A percentile compares a stretch with the other conserved stretches of the same genome.
These are phyloP conservation scores for Sonneratia alba DNA, from an alignment of 345 rosid genomes.

Conservation along the genomic window DNA sequence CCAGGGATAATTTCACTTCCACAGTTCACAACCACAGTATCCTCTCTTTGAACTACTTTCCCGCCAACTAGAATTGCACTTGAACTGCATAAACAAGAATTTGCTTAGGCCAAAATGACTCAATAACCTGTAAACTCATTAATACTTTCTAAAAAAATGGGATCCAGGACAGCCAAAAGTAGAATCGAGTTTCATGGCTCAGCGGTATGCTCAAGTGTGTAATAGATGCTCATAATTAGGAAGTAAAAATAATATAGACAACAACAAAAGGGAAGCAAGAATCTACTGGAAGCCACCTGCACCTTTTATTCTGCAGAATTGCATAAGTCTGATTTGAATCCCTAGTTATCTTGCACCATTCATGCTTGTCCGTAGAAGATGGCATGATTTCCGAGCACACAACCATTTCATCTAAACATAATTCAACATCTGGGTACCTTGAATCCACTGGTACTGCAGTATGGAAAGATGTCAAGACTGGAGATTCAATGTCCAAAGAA, in stretches of 20 bases:
- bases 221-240: neutral
- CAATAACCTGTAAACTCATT: neutral
- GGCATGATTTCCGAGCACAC: conserved; percentile 44
- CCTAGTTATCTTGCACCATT: conserved; percentile 80
- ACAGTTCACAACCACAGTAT: conserved; percentile 33
- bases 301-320: conserved; percentile 63
- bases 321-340: conserved; percentile 47
- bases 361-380: conserved; percentile 39
- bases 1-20: conserved; percentile 68
- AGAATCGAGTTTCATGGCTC: neutral
- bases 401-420: conserved; percentile 43
- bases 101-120: neutral
- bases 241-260: neutral
- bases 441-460: conserved; percentile 63
- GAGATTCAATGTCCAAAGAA: no score
- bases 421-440: conserved; percentile 52
- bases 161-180: neutral
- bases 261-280: neutral
- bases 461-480: conserved; percentile 1
- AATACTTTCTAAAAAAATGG: neutral
- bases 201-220: neutral
- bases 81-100: conserved; percentile 30
- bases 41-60: conserved; percentile 32
- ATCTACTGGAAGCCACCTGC: neutral
- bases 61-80: conserved; percentile 20